Base-by-base conservation (phyloP, 495 filamentous ascomycete species). In the Penicillium verhagenii region DNA sequence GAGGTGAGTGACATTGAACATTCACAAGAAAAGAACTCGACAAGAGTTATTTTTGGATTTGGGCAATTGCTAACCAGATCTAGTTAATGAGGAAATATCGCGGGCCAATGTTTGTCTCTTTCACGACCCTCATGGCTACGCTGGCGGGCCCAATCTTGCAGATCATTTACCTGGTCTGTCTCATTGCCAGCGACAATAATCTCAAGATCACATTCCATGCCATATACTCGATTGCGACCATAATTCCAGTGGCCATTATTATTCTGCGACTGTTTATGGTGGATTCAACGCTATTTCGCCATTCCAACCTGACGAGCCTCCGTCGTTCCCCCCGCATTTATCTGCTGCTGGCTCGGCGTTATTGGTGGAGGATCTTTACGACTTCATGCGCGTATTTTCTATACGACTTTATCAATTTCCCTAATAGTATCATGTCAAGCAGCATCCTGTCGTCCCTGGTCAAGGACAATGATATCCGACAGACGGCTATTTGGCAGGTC, bases 321-420 rank as follows among this genome's bases (percentile, higher is more conserved):
- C 52, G 55, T 4, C 52, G 54, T 24, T 56, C 66, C 0, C 49
- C 49, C 0, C 50, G 59, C 1, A 47, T 72, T 38, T 71, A 67
- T 53, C 43, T 58, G n/a, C 39, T 68, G 4, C 63, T 73, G 14
- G 48, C 49, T 1, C 58, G 58, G 8, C 63, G 68, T 2, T 73
- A 71, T 50, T 66, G 63, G 59, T 56, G 50, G 29, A 63, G 66
- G 5, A 59, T 73, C 1, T 50, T 66, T 16, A 67, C 65, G 0
- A 73, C 65, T 6, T 71, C 68, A 0, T 37, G 68, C 9, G 71
- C 71, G 2, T 73, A 69, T 52, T 72, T 72, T 44, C 59, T 72
- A 1, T 70, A 69, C 43, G 67, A 72, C 44, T 72, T 73, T 48
- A 67, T 69, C 64, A 73, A 72, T 53, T 71, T 68, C 43, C 67